These are phyloP conservation scores for Candida morakotiae DNA, from an alignment of 805 yeast genomes.

Conservation along the genomic window DNA sequence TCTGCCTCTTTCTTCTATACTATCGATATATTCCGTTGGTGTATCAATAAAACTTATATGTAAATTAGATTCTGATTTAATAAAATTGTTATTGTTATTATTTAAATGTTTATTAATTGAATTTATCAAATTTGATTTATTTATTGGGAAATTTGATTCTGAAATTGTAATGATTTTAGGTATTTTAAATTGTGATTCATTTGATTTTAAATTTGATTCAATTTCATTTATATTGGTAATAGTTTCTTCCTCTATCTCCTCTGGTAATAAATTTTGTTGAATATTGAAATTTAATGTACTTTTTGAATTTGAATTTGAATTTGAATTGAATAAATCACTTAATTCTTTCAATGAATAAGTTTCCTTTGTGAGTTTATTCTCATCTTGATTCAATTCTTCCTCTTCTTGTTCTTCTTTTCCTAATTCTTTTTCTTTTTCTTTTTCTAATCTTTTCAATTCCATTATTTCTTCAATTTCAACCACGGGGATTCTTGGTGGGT, in stretches of 20 bases:
- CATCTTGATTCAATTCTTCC: too few relatives aligned
- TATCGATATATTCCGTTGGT: slow-evolving; percentile 3
- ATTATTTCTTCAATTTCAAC: slow-evolving; percentile 18
- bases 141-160: not conserved
- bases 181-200: slow-evolving; percentile 1
- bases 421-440: slow-evolving; percentile 4
- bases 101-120: slow-evolving; percentile 1
- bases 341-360: slow-evolving; percentile 35
- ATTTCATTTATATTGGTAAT: not conserved
- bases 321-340: slow-evolving; percentile 24
- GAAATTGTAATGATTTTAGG: slow-evolving; percentile 4
- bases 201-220: not conserved
- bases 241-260: not conserved
- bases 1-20: slow-evolving; percentile 18
- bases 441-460: slow-evolving; percentile 1
- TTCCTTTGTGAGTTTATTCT: too few relatives aligned
- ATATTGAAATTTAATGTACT: not conserved
- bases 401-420: slow-evolving; percentile 8
- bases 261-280: slow-evolving; percentile 6
- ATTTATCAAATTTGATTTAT: not conserved
- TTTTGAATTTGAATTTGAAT: not conserved
- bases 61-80: not conserved
- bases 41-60: slow-evolving; percentile 3
- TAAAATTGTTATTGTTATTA: too few relatives aligned
- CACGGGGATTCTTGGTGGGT: slow-evolving; percentile 40